A percentile compares a stretch with the other conserved stretches of the same genome.
Evolutionary conservation across 2,329 filamentous ascomycete genomes (phyloP).

Genomic region (Aspergillus sp.): DNA sequence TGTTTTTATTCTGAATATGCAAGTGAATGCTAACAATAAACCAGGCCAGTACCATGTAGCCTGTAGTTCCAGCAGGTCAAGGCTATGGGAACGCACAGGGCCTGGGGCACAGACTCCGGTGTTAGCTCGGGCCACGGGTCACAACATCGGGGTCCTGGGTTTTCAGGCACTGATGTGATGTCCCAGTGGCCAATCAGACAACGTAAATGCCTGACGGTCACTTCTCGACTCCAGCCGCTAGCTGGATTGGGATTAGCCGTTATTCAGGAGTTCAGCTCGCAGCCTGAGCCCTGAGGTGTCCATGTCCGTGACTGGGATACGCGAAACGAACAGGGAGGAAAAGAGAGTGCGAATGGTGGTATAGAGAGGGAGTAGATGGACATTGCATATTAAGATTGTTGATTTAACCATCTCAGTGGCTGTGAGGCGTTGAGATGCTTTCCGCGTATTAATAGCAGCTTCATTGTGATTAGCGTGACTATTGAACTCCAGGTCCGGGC

Average conservation of each 20-base stretch:
- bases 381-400: not conserved
- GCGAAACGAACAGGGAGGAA: not conserved
- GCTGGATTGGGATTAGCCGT: not conserved
- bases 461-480: constrained; percentile 12
- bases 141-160: constrained; percentile 1
- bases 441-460: not conserved
- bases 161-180: constrained; percentile 8
- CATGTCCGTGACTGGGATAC: not conserved
- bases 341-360: not conserved
- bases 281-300: constrained; percentile 7
- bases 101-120: not conserved
- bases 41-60: not conserved
- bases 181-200: not conserved
- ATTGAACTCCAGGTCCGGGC: constrained; percentile 8
- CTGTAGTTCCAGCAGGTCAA: not conserved
- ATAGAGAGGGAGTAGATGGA: not conserved
- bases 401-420: not conserved
- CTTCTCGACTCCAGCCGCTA: constrained; percentile 6
- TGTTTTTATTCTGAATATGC: not conserved
- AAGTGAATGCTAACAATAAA: not conserved
- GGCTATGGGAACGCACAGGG: not conserved
- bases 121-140: not conserved
- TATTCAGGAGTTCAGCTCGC: constrained; percentile 1
- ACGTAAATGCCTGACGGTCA: not conserved
- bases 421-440: not conserved